A percentile compares a stretch with the other conserved stretches of the same genome.
These are phyloP conservation scores for Exutisphaerella laricina DNA, from an alignment of 2,329 filamentous ascomycete genomes.

Conservation along the genomic window DNA sequence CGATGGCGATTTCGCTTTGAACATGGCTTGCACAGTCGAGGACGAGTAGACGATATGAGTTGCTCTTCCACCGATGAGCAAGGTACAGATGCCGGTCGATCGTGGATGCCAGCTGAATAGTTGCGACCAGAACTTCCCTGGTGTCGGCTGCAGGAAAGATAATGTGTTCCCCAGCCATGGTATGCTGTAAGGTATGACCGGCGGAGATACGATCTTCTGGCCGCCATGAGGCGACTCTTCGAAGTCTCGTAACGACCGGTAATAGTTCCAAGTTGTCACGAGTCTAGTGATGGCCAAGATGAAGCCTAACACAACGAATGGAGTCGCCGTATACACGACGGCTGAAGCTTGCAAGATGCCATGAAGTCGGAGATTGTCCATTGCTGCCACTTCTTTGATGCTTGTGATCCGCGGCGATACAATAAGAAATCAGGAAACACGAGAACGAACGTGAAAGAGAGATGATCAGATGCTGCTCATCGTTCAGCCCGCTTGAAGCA, in stretches of 20 bases:
- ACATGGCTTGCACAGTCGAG: slow-evolving; percentile 26
- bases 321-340: slow-evolving; percentile 13
- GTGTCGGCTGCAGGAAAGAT: slow-evolving; percentile 24
- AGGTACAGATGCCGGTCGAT: slow-evolving; percentile 25
- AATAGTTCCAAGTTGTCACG: slow-evolving; percentile 24
- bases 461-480: no score
- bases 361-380: no score
- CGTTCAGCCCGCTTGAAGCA: no score
- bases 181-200: slow-evolving; percentile 28
- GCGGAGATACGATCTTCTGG: slow-evolving; percentile 17
- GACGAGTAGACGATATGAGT: slow-evolving; percentile 27
- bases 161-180: slow-evolving; percentile 29
- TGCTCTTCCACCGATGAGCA: slow-evolving; percentile 27
- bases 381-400: no score
- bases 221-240: slow-evolving; percentile 2
- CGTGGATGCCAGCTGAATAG: slow-evolving; percentile 28
- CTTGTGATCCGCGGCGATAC: no score
- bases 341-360: no score
- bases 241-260: slow-evolving; percentile 17
- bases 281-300: slow-evolving; percentile 15
- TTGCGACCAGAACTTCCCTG: slow-evolving; percentile 24
- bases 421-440: no score
- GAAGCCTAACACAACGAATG: slow-evolving; percentile 12
- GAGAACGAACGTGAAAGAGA: no score
- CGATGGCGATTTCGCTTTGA: slow-evolving; percentile 22